A percentile compares a stretch with the other conserved stretches of the same genome.
These are phyloP conservation scores for Gentiana dahurica DNA, from an alignment of 257 asterid genomes.

Conservation along the genomic window DNA sequence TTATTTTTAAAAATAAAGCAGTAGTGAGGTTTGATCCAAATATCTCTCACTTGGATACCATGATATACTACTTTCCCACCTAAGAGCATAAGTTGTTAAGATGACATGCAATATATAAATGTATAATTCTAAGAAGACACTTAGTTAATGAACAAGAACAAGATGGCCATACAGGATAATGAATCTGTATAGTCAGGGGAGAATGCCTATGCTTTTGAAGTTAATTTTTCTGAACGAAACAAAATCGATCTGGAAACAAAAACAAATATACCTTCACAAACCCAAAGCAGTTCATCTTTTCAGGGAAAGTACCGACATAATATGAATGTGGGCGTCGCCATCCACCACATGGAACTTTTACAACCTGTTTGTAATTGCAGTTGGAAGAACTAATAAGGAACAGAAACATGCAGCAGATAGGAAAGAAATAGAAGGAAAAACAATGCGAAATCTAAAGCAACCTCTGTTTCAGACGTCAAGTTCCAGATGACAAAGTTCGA, in stretches of 20 bases:
- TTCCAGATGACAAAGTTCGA: slow-evolving; percentile 80
- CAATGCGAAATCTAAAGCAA: slow-evolving; percentile 20
- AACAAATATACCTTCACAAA: slow-evolving; percentile 60
- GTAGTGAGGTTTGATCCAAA: too few relatives aligned
- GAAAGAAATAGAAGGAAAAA: neutral
- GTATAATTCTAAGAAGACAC: too few relatives aligned
- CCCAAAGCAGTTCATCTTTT: slow-evolving; percentile 75
- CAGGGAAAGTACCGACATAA: slow-evolving; percentile 70
- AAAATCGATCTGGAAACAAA: neutral
- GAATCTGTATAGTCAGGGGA: too few relatives aligned
- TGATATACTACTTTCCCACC: too few relatives aligned
- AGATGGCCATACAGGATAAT: too few relatives aligned
- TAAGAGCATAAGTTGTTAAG: too few relatives aligned
- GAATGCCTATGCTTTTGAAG: too few relatives aligned
- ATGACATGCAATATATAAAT: too few relatives aligned
- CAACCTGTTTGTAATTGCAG: slow-evolving; percentile 35
- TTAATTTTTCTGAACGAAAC: too few relatives aligned
- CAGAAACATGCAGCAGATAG: neutral
- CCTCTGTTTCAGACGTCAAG: slow-evolving; percentile 67
- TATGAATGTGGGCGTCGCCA: slow-evolving; percentile 98
- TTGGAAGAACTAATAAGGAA: slow-evolving; percentile 1
- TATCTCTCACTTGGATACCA: too few relatives aligned
- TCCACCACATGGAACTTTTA: slow-evolving; percentile 84
- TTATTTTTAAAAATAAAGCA: too few relatives aligned
- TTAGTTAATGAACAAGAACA: too few relatives aligned